Evolutionary conservation across 768 basidiomycete genomes (phyloP).

Genomic region (Amanita pallidorosea): DNA sequence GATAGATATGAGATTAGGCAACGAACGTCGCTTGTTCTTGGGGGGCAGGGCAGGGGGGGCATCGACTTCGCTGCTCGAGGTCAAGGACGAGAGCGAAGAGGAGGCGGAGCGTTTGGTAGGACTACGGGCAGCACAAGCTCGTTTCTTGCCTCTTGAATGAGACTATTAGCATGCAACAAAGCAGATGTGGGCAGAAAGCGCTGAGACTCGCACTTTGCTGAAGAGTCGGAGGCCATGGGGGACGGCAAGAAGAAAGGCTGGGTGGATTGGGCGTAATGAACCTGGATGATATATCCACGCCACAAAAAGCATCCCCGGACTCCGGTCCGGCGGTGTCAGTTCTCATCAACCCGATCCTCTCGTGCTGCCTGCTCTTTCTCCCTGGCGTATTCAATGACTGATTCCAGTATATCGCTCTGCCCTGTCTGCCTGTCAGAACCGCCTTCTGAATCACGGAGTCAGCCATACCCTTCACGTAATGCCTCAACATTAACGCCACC

Average conservation of each 20-base stretch:
- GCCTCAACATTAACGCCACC: slow-evolving; percentile 51
- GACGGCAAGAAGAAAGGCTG: slow-evolving; percentile 7
- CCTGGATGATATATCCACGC: slow-evolving; percentile 12
- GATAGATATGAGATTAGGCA: neutral
- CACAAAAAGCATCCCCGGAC: neutral
- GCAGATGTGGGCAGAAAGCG: neutral
- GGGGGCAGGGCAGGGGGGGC: slow-evolving; percentile 13
- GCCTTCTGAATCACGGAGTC: neutral
- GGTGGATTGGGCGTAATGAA: slow-evolving; percentile 21
- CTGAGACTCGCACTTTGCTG: slow-evolving; percentile 20
- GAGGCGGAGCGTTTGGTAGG: slow-evolving; percentile 8
- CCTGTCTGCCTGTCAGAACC: slow-evolving; percentile 23
- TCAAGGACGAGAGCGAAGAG: slow-evolving; percentile 23
- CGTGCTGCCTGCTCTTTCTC: slow-evolving; percentile 39
- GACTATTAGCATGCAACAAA: slow-evolving; percentile 1
- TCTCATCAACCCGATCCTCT: slow-evolving; percentile 28
- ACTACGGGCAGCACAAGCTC: slow-evolving; percentile 17
- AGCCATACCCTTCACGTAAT: slow-evolving; percentile 54
- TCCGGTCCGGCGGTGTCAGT: neutral
- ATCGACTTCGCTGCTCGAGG: neutral
- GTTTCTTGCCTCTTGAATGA: slow-evolving; percentile 38
- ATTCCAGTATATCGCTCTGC: slow-evolving; percentile 46
- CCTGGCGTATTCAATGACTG: slow-evolving; percentile 37
- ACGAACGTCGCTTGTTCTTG: slow-evolving; percentile 41
- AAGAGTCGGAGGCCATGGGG: neutral